phyloP scores from a whole-genome alignment of 1,284 basidiomycete species.

The Sporisorium reilianum region DNA sequence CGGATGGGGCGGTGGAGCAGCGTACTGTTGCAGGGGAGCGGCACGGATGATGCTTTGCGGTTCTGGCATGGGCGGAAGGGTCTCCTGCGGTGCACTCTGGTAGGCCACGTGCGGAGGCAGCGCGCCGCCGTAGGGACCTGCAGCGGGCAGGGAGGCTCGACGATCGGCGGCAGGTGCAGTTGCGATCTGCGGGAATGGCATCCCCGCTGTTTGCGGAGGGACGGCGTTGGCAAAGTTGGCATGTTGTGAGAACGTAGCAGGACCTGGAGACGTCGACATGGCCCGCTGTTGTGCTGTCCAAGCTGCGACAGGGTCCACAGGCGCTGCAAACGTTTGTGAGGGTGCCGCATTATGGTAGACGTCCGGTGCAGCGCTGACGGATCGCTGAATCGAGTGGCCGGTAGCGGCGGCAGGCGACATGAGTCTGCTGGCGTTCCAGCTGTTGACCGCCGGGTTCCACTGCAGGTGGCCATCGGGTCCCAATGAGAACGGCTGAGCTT shows the following conservation, averaged over 20 bases:
- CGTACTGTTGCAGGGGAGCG: constrained; percentile 17
- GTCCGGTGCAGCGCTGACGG: constrained; percentile 54
- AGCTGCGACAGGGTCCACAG: constrained; percentile 11
- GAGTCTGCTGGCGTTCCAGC: constrained; percentile 48
- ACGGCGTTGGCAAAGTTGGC: constrained; percentile 11
- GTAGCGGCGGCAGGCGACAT: constrained; percentile 20
- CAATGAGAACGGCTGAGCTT: constrained; percentile 38
- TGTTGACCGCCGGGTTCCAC: constrained; percentile 36
- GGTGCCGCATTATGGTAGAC: constrained; percentile 29
- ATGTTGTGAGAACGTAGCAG: constrained; percentile 11
- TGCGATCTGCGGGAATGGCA: constrained; percentile 4
- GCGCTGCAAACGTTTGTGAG: constrained; percentile 4
- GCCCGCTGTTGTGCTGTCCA: constrained; percentile 43
- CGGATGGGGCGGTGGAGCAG: constrained; percentile 24
- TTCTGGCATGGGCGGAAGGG: constrained; percentile 35
- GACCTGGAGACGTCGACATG: constrained; percentile 44
- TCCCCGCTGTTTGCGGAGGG: constrained; percentile 7
- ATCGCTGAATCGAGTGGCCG: constrained; percentile 32
- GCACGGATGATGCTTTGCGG: constrained; percentile 18
- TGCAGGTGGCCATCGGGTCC: constrained; percentile 31
- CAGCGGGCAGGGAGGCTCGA: constrained; percentile 23
- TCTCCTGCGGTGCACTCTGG: constrained; percentile 10
- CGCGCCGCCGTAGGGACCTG: constrained; percentile 11
- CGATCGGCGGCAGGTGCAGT: constrained; percentile 7
- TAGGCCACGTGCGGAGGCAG: constrained; percentile 14